A percentile compares a stretch with the other conserved stretches of the same genome.
phyloP scores from a whole-genome alignment of 441 rosid species.

The Populus hybrid region DNA sequence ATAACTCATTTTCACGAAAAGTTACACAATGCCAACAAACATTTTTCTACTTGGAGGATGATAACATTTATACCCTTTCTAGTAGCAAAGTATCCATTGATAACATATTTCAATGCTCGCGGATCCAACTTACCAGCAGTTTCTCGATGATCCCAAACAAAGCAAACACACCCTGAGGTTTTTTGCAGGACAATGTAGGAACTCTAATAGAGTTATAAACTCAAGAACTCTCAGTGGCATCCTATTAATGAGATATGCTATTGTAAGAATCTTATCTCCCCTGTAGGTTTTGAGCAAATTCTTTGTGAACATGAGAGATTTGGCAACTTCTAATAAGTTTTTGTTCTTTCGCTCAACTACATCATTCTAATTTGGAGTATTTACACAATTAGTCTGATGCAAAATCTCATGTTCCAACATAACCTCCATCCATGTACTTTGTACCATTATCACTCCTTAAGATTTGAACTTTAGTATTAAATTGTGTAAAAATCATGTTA shows the following conservation, averaged over 20 bases:
- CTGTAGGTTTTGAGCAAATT: neutral
- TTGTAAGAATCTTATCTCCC: neutral
- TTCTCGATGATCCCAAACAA: neutral
- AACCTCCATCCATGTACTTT: neutral
- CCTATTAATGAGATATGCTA: neutral
- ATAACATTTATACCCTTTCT: neutral
- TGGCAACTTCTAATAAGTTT: neutral
- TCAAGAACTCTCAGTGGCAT: neutral
- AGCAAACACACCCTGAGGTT: neutral
- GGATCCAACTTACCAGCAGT: neutral
- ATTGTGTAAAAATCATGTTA: neutral
- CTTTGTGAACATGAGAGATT: neutral
- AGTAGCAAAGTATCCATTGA: neutral
- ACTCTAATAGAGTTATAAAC: neutral
- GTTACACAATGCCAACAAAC: neutral
- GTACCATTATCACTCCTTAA: neutral
- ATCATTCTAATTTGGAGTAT: neutral
- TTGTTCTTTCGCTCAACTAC: neutral
- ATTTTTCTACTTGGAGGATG: neutral
- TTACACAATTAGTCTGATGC: neutral
- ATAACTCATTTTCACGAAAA: neutral
- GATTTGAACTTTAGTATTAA: neutral
- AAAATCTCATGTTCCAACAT: neutral
- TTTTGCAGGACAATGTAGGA: neutral
- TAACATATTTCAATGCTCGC: neutral